A percentile compares a stretch with the other conserved stretches of the same genome.
These are phyloP conservation scores for Populus trichocarpa DNA, from an alignment of 441 rosid genomes.

Conservation along the genomic window DNA sequence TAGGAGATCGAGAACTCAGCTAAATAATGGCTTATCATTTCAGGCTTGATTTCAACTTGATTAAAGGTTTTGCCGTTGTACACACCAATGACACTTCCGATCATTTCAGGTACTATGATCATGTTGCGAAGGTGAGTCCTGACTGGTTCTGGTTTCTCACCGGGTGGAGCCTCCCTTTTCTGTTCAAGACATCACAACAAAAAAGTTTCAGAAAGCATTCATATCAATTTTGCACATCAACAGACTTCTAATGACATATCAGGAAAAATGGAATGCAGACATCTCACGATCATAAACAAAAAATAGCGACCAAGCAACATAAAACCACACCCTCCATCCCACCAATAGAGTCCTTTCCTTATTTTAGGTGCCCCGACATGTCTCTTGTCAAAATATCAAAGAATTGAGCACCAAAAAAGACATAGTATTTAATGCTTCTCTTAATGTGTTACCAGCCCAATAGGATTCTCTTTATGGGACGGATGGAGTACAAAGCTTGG, in stretches of 20 bases:
- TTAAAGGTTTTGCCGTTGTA: conserved; percentile 90
- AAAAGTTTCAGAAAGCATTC: not conserved
- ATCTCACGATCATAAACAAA: not conserved
- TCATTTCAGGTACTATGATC: conserved; percentile 92
- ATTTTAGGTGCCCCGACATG: not conserved
- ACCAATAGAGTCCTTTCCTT: not conserved
- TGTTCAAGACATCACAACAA: conserved; percentile 7
- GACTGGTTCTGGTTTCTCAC: conserved; percentile 88
- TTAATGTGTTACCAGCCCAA: not conserved
- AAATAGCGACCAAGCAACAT: not conserved
- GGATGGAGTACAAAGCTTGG: no score
- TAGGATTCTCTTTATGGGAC: no score
- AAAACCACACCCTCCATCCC: not conserved
- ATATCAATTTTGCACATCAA: not conserved
- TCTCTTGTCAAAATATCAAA: not conserved
- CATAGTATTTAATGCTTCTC: not conserved
- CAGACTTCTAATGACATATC: not conserved
- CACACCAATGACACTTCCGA: conserved; percentile 78
- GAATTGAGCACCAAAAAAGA: not conserved
- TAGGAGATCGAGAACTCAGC: conserved; percentile 89
- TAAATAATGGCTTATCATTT: conserved; percentile 84
- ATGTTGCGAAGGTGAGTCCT: conserved; percentile 72
- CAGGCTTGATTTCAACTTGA: conserved; percentile 91
- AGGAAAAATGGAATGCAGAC: no score
- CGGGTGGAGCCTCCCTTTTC: conserved; percentile 87